These are phyloP conservation scores for Patellaria atrata DNA, from an alignment of 495 filamentous ascomycete species.

Conservation along the genomic window DNA sequence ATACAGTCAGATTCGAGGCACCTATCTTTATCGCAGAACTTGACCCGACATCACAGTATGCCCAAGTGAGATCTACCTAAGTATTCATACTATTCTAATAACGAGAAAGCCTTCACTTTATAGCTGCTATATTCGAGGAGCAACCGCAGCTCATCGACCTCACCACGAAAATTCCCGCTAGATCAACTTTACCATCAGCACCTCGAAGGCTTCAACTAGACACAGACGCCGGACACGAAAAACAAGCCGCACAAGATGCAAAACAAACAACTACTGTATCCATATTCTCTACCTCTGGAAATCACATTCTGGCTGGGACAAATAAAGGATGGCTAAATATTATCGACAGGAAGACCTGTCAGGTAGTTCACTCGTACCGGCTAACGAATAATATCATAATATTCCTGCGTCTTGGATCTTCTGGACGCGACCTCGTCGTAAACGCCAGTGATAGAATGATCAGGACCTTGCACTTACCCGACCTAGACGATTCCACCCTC, in stretches of 20 bases:
- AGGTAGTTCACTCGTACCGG: slow-evolving; percentile 73
- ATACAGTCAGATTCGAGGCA: slow-evolving; percentile 71
- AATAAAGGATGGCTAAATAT: slow-evolving; percentile 91
- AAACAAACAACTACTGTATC: slow-evolving; percentile 87
- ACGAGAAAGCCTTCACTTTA: slow-evolving; percentile 52
- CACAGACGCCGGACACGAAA: slow-evolving; percentile 54
- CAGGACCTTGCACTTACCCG: slow-evolving; percentile 67
- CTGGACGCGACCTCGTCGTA: slow-evolving; percentile 71
- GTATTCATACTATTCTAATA: background rate
- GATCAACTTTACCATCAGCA: slow-evolving; percentile 64
- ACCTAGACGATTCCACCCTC: slow-evolving; percentile 40
- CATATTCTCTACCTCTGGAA: slow-evolving; percentile 69
- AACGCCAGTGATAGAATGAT: slow-evolving; percentile 89
- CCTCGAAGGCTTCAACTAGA: slow-evolving; percentile 49
- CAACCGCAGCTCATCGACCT: slow-evolving; percentile 78
- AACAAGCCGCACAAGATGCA: slow-evolving; percentile 79
- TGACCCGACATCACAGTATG: slow-evolving; percentile 82
- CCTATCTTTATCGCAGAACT: slow-evolving; percentile 92
- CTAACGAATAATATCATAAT: slow-evolving; percentile 79
- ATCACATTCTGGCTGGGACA: slow-evolving; percentile 80
- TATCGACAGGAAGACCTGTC: slow-evolving; percentile 61
- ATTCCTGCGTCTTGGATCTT: slow-evolving; percentile 66
- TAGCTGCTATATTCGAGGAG: slow-evolving; percentile 83
- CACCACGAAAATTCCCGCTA: slow-evolving; percentile 45
- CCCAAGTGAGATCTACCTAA: background rate